Evolutionary conservation across 148 eudicot species (phyloP).

Genomic region (Hydrangea macrophylla): DNA sequence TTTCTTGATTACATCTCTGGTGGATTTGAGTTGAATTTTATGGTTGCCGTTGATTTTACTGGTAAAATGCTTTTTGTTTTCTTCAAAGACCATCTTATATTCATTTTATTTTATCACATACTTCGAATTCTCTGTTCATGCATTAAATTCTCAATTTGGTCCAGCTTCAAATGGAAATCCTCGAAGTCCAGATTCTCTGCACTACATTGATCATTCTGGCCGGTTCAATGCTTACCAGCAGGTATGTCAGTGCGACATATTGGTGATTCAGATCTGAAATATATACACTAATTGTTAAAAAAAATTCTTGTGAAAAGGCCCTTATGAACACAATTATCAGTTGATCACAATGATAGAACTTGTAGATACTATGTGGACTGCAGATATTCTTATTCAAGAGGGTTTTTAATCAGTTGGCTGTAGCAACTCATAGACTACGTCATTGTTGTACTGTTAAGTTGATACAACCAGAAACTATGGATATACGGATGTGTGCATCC

Average conservation of each 20-base stretch:
- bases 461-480: too few relatives aligned
- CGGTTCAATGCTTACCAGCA: conserved; percentile 84
- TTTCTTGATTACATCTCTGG: conserved; percentile 91
- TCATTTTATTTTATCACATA: not conserved
- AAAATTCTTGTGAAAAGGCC: not conserved
- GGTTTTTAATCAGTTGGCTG: not conserved
- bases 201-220: conserved; percentile 83
- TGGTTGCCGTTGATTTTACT: conserved; percentile 95
- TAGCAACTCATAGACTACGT: not conserved
- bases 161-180: conserved; percentile 77
- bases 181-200: conserved; percentile 57
- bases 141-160: not conserved
- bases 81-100: not conserved
- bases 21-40: conserved; percentile 77
- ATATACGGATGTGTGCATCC: too few relatives aligned
- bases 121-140: not conserved
- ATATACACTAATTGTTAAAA: too few relatives aligned
- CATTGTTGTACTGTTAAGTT: not conserved
- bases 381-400: not conserved
- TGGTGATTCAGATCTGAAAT: conserved; percentile 1
- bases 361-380: not conserved
- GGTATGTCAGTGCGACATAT: conserved; percentile 33
- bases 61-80: conserved; percentile 37
- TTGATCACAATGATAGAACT: not conserved
- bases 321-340: not conserved